Evolutionary conservation across 2,329 filamentous ascomycete species (phyloP), one percentile per base, ranked within the genome.

Genomic region (Mycocentrospora acerina): DNA sequence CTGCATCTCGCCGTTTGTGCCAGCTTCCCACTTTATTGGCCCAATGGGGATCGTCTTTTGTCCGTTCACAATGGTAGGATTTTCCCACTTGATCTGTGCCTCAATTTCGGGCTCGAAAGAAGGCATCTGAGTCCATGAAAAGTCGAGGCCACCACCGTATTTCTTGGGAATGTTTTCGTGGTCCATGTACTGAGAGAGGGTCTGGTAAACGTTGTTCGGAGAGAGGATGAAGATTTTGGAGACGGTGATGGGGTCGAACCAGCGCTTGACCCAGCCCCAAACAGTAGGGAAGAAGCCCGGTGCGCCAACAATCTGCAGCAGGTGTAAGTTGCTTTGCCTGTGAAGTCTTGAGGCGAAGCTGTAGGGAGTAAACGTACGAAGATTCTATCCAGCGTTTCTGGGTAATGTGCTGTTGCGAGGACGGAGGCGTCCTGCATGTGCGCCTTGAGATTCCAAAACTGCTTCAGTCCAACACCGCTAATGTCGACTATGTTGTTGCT

Each of bases 401-500:
- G 91, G 65, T 96, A 97, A 70, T 96, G 88, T 4, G 90, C 89
- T 3, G 90, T 96, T 5, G 91, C 91, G 37, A 96, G 75, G 43
- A 84, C 81, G 60, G 86, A 90, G 2, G 90, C 90, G 59, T 90
- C 86, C 71, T 96, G 90, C 90, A 97, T 95, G 68, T 96, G 91
- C 16, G 72, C 73, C 74, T 94, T 93, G 46, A 97, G 71, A 69
- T 94, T 94, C 91, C 91, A 96, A 67, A 96, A 96, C 72, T 94
- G 90, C 73, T 88, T 89, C 66, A 97, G 68, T 5, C 88, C 88
- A 17, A 96, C 90, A 11, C 85, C 83, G 12, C 82, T 86, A 48
- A 97, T 89, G 66, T 97, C 91, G 41, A 96, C 90, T 55, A 97
- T 95, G 70, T 96, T 96, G 57, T 88, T 95, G 60, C 86, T 90